Evolutionary conservation across 768 basidiomycete species (phyloP).

Genomic region (Lentinus tigrinus): DNA sequence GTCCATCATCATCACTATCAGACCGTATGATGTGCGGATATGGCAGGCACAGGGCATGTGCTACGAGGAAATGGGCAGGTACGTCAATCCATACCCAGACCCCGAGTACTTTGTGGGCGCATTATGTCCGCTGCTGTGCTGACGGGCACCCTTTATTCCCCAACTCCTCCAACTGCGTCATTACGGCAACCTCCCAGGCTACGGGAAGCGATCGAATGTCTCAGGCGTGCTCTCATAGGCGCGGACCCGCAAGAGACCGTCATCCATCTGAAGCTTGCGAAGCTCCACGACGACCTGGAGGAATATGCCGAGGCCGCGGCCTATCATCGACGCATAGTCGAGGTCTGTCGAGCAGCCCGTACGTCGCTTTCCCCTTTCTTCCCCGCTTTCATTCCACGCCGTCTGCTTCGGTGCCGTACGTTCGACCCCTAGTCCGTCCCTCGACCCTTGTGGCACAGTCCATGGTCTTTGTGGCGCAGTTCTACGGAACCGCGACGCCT

Average conservation of each 20-base stretch:
- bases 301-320: constrained; percentile 69
- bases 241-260: constrained; percentile 75
- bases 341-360: constrained; percentile 63
- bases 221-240: constrained; percentile 84
- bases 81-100: constrained; percentile 20
- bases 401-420: neutral
- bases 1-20: no score
- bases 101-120: constrained; percentile 9
- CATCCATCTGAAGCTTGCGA: constrained; percentile 73
- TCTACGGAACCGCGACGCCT: neutral
- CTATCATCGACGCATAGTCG: constrained; percentile 80
- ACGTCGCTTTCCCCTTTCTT: neutral
- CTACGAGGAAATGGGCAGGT: constrained; percentile 91
- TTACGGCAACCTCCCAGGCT: constrained; percentile 45
- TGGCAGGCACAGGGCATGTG: constrained; percentile 95
- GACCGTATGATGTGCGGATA: constrained; percentile 93
- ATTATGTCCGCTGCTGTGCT: constrained; percentile 17
- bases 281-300: constrained; percentile 63
- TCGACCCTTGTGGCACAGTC: neutral
- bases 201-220: constrained; percentile 88
- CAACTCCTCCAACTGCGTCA: neutral
- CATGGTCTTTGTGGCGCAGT: neutral
- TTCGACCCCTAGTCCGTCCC: neutral
- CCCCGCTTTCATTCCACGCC: neutral
- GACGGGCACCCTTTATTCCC: constrained; percentile 1